phyloP scores from a whole-genome alignment of 805 yeast species.

The Candida tammaniensis region DNA sequence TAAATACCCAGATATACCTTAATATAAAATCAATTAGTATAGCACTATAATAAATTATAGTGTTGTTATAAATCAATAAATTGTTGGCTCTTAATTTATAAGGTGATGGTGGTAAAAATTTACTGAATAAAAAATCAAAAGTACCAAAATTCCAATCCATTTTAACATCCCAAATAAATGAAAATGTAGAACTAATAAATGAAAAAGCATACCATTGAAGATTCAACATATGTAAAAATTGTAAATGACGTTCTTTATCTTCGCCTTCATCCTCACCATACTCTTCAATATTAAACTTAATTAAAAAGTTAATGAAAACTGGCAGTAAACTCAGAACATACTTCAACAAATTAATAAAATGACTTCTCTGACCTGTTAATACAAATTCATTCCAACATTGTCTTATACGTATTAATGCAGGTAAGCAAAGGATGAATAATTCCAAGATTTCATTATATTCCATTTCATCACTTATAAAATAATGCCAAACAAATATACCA shows the following conservation, averaged over 20 bases:
- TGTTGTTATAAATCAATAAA: slow-evolving; percentile 10
- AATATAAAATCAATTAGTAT: slow-evolving; percentile 59
- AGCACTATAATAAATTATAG: slow-evolving; percentile 51
- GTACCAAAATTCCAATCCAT: slow-evolving; percentile 83
- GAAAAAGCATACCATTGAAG: slow-evolving; percentile 43
- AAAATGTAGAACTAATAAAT: slow-evolving; percentile 67
- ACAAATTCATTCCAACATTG: slow-evolving; percentile 78
- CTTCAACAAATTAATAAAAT: slow-evolving; percentile 70
- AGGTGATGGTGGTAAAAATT: slow-evolving; percentile 7
- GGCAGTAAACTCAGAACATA: slow-evolving; percentile 60
- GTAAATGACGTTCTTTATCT: slow-evolving; percentile 10
- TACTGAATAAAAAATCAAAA: slow-evolving; percentile 31
- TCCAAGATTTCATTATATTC: slow-evolving; percentile 31
- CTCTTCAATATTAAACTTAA: slow-evolving; percentile 17
- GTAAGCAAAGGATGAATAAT: slow-evolving; percentile 42
- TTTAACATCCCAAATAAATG: slow-evolving; percentile 85
- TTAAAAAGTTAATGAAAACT: slow-evolving; percentile 23
- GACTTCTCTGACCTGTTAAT: slow-evolving; percentile 48
- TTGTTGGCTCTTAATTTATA: slow-evolving; percentile 20
- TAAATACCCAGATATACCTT: slow-evolving; percentile 76
- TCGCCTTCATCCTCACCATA: slow-evolving; percentile 10
- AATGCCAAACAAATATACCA: slow-evolving; percentile 49
- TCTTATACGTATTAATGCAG: slow-evolving; percentile 70
- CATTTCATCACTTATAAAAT: slow-evolving; percentile 30
- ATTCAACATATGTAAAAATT: slow-evolving; percentile 21